These are phyloP conservation scores for Wallacemonas rigidus DNA, from an alignment of 208 protist genomes.

Conservation along the genomic window DNA sequence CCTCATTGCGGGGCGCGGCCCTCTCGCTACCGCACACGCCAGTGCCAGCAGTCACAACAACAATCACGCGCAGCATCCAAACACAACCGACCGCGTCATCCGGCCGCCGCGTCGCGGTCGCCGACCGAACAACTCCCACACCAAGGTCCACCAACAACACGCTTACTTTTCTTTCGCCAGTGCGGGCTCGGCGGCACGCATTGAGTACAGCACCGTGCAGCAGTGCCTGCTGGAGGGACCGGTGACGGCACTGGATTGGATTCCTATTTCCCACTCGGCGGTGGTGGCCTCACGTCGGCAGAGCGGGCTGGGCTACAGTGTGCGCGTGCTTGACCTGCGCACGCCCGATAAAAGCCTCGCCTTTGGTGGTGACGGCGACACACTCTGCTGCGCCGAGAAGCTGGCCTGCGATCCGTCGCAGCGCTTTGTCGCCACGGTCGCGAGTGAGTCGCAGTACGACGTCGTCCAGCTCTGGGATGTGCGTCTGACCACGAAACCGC, in stretches of 20 bases:
- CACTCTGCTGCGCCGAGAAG: slow-evolving; percentile 59
- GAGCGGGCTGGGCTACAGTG: slow-evolving; percentile 58
- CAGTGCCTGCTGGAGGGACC: slow-evolving; percentile 43
- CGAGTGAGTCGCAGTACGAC: slow-evolving; percentile 33
- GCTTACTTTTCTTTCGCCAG: neutral
- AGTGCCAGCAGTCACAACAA: neutral
- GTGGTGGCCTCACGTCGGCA: slow-evolving; percentile 53
- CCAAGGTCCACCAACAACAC: neutral
- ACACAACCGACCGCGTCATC: neutral
- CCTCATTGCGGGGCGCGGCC: neutral
- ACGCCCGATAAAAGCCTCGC: slow-evolving; percentile 32
- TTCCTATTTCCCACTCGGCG: slow-evolving; percentile 54
- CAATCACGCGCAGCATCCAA: neutral
- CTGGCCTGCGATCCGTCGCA: slow-evolving; percentile 67
- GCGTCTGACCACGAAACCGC: slow-evolving; percentile 46
- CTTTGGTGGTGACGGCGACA: slow-evolving; percentile 6
- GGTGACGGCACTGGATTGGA: slow-evolving; percentile 72
- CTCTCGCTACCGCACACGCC: neutral
- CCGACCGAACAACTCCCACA: neutral
- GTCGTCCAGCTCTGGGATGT: slow-evolving; percentile 83
- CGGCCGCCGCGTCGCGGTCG: slow-evolving; percentile 24
- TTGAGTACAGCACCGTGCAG: slow-evolving; percentile 28
- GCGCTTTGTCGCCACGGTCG: slow-evolving; percentile 61
- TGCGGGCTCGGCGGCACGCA: neutral
- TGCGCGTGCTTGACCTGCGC: slow-evolving; percentile 71